These are phyloP conservation scores for Endocalyx cinctus DNA, from an alignment of 2,329 filamentous ascomycete genomes.

Conservation along the genomic window DNA sequence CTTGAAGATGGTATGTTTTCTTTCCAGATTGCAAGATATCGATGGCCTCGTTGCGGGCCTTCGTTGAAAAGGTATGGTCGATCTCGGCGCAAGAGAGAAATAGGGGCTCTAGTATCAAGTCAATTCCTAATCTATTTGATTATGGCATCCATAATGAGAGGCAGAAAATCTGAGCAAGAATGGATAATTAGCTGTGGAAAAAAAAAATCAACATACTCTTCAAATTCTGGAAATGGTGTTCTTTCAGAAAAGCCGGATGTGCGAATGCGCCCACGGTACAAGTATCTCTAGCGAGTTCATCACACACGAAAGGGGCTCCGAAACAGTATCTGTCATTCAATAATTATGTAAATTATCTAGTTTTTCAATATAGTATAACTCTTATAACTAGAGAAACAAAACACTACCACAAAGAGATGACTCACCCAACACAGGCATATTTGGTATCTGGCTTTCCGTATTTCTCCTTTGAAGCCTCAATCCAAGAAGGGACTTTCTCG, in stretches of 20 bases:
- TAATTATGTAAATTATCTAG: too few relatives aligned
- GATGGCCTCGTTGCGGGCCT: constrained; percentile 33
- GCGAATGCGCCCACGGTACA: constrained; percentile 44
- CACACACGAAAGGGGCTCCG: constrained; percentile 40
- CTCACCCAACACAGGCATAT: constrained; percentile 38
- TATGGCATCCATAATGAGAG: background rate
- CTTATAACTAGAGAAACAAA: constrained; percentile 6
- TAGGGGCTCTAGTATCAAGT: constrained; percentile 40
- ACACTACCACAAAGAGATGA: too few relatives aligned
- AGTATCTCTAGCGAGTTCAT: constrained; percentile 31
- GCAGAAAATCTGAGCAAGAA: too few relatives aligned
- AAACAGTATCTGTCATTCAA: constrained; percentile 27
- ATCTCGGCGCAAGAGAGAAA: constrained; percentile 41
- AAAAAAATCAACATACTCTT: constrained; percentile 23
- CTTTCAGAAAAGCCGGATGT: constrained; percentile 45
- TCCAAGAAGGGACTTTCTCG: constrained; percentile 40
- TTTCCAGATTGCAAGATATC: constrained; percentile 36
- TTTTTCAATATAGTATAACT: too few relatives aligned
- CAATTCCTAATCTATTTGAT: background rate
- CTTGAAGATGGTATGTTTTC: constrained; percentile 55
- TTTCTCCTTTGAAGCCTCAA: constrained; percentile 28
- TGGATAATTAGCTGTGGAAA: too few relatives aligned
- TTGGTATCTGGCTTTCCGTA: constrained; percentile 31
- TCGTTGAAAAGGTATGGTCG: constrained; percentile 38
- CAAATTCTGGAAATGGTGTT: constrained; percentile 37